Conservation (phyloP, 2,329 filamentous ascomycete species). For the Alternaria consortialis region DNA sequence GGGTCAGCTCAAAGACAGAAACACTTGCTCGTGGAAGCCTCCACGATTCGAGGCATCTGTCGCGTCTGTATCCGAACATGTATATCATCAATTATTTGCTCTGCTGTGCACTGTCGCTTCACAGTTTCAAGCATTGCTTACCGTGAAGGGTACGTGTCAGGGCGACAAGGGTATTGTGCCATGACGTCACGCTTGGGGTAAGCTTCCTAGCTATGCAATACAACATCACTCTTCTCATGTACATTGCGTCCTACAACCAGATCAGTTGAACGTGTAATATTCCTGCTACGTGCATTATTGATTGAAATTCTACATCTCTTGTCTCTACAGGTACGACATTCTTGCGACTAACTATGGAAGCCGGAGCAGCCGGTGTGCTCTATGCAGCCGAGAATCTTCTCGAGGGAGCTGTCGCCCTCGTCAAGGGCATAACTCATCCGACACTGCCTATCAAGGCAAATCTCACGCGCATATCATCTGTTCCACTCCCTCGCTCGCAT, state of each 20-base stretch:
- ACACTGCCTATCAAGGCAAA: slow-evolving; percentile 63
- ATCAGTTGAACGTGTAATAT: background rate
- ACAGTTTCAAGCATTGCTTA: background rate
- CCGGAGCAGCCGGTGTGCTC: slow-evolving; percentile 48
- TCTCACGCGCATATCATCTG: slow-evolving; percentile 58
- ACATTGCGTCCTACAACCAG: background rate
- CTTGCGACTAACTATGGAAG: slow-evolving; percentile 55
- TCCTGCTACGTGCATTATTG: background rate
- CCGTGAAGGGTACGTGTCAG: slow-evolving; percentile 1
- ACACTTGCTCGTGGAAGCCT: background rate
- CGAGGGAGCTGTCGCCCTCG: slow-evolving; percentile 56
- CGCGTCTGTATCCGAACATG: background rate
- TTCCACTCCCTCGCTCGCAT: slow-evolving; percentile 57
- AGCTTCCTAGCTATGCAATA: slow-evolving; percentile 16
- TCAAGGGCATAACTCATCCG: slow-evolving; percentile 58
- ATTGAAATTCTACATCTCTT: background rate
- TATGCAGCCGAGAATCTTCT: slow-evolving; percentile 50
- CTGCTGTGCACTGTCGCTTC: background rate
- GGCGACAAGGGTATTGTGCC: slow-evolving; percentile 9
- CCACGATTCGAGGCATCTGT: background rate
- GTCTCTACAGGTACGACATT: background rate
- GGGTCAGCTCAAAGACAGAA: background rate
- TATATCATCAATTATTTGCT: background rate
- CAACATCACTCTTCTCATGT: slow-evolving; percentile 15
- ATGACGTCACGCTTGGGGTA: slow-evolving; percentile 17